phyloP scores from a whole-genome alignment of 164 flowering plant genomes.

The grape (Vitis vinifera) region DNA sequence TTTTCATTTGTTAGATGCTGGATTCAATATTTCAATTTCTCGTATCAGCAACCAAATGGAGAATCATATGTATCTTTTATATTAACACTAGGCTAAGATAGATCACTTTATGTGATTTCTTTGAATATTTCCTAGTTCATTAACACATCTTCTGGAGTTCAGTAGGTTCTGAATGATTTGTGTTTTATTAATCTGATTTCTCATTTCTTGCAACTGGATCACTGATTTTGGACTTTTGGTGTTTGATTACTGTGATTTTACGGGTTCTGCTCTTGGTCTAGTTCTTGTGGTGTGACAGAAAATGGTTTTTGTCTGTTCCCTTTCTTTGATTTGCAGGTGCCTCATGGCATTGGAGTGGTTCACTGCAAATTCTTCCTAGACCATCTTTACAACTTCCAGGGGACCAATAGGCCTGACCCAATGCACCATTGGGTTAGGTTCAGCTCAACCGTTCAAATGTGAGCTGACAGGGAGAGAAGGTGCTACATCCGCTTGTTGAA shows the following conservation, averaged over 20 bases:
- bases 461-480: constrained; percentile 3
- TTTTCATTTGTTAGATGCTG: too few relatives aligned
- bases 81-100: too few relatives aligned
- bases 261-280: not conserved
- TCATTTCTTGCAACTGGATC: too few relatives aligned
- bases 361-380: constrained; percentile 19
- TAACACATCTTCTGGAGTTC: not conserved
- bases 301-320: not conserved
- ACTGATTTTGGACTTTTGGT: too few relatives aligned
- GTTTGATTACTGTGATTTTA: not conserved
- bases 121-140: too few relatives aligned
- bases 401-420: constrained; percentile 36
- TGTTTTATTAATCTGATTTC: too few relatives aligned
- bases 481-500: not conserved
- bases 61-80: too few relatives aligned
- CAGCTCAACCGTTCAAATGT: constrained; percentile 31
- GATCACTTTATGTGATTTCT: too few relatives aligned
- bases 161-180: not conserved
- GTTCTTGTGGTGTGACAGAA: not conserved
- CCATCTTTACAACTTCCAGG: constrained; percentile 31
- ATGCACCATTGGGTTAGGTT: constrained; percentile 19
- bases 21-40: too few relatives aligned
- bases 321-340: constrained; percentile 24
- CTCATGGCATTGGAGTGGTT: constrained; percentile 28
- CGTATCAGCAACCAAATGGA: too few relatives aligned